These are phyloP conservation scores for Tetradesmus obliquus DNA, from an alignment of 139 green algal genomes.

Conservation along the genomic window DNA sequence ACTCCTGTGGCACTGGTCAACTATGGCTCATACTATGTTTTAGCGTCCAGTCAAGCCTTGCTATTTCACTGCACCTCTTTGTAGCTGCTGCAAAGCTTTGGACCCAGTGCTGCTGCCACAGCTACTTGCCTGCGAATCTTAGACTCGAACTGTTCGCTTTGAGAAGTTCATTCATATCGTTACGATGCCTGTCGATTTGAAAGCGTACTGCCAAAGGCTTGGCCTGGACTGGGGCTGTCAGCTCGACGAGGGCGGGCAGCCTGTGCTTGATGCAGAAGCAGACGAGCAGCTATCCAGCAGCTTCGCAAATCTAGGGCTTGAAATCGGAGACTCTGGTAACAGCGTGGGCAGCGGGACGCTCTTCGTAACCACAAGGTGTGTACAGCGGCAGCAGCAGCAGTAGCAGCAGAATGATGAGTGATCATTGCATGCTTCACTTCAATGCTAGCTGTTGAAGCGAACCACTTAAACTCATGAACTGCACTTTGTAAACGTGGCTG, in stretches of 20 bases:
- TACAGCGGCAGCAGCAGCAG: conserved; percentile 4
- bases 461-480: not conserved
- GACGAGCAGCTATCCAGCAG: conserved; percentile 47
- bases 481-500: too few species aligned
- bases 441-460: not conserved
- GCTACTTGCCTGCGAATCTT: not conserved
- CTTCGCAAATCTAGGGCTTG: conserved; percentile 44
- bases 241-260: conserved; percentile 14
- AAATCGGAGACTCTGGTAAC: conserved; percentile 44
- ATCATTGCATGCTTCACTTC: not conserved
- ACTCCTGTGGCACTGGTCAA: too few species aligned
- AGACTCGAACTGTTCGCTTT: too few species aligned
- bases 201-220: conserved; percentile 21
- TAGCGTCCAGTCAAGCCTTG: too few species aligned
- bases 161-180: too few species aligned
- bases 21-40: too few species aligned
- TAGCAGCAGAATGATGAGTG: not conserved
- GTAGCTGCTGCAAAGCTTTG: not conserved
- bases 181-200: conserved; percentile 1
- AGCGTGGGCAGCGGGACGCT: conserved; percentile 46
- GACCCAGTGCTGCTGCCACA: not conserved
- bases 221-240: conserved; percentile 42
- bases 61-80: too few species aligned
- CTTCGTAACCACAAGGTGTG: conserved; percentile 52
- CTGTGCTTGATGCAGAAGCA: conserved; percentile 34